Evolutionary conservation across 164 flowering plant genomes (phyloP), one percentile per base, ranked within the genome.

Genomic region (Houttuynia cordata): DNA sequence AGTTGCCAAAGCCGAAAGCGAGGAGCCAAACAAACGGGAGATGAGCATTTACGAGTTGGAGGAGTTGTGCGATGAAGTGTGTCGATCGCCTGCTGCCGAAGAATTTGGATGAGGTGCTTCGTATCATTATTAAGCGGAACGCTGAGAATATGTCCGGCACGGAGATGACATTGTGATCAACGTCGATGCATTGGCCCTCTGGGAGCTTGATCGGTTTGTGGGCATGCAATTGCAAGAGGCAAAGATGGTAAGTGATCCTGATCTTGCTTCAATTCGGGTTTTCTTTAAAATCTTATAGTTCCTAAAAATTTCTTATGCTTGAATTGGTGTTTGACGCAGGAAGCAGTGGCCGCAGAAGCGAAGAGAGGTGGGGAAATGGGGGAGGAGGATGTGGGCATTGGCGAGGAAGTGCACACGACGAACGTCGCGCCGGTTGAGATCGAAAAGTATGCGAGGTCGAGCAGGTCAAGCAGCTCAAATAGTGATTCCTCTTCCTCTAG

Each of bases 161-260:
- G 93, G 82, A 0, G 91, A 84, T 69, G 96, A 88, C 74, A 79
- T 88, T 55, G 96, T 86, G 78, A 78, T 88, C 1, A 93, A 88
- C 51, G 74, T 88, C 41, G 93, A 83, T 67, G 81, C 71, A 3
- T 62, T 86, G 4, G 96, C 96, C 0, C 77, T 88, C 19, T 88
- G 93, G 96, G 93, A 88, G 65, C 81, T 88, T 47, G 92, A 88
- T 73, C 66, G 92, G 24, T 81, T 84, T 56, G 90, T 83, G 30
- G 68, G 74, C 24, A 78, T n/a, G n/a, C n/a, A n/a, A 84, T 56
- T 81, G 73, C 68, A 86, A 79, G 74, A 85, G n/a, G n/a, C n/a
- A n/a, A n/a, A n/a, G 42, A 40, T 40, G 6, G 42, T 40, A 10
- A 40, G 42, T 40, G 42, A 10, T 10, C 42, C 10, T 40, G 42